Base-by-base conservation (phyloP, 306 rosid genomes). In the Ochetophila trinervis region DNA sequence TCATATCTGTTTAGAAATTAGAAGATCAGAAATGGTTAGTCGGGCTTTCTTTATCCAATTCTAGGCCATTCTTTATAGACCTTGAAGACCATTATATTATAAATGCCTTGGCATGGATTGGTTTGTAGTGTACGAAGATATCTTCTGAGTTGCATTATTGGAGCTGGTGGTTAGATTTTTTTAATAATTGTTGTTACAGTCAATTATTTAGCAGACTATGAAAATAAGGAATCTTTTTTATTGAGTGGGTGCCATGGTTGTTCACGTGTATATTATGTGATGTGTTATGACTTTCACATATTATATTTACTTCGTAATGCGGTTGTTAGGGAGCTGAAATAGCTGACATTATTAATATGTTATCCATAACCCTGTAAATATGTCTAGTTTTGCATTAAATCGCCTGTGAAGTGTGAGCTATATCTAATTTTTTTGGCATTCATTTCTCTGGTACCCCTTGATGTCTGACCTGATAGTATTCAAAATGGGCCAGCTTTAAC, bases 251-350 rank as follows among this genome's bases (percentile, higher is more conserved):
- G 15, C 70, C 47, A 44, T 40, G 62, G 24, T 23, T 24, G 36
- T 75, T 68, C 66, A 47, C 55, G 55, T 64, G 40, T 59, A 59
- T 56, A 68, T 69, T 62, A 57, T 69, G 62, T 56, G 79, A 63
- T 75, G 53, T 44, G 61, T 66, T 63, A 34, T 63, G 44, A 44
- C 55, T 21, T 59, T 36, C 16, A 62, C 56, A 47, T 60, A 44
- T 53, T 37, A 34, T 34, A 22, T 16, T 10, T 20, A 6, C 57
- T 62, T 30, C 57, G 62, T 75, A 49, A 23, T 75, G 74, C 18
- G 53, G 34, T 54, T n/a, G 79, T 67, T 61, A 44, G 12, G 65
- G 42, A 60, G 37, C 48, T 14, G 62, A n/a, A 34, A 27, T 53
- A 24, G 32, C 53, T 63, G 59, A 66, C 22, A 66, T 66, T 14